Conservation (phyloP, 768 basidiomycete species). For the Boletus patriciae region DNA sequence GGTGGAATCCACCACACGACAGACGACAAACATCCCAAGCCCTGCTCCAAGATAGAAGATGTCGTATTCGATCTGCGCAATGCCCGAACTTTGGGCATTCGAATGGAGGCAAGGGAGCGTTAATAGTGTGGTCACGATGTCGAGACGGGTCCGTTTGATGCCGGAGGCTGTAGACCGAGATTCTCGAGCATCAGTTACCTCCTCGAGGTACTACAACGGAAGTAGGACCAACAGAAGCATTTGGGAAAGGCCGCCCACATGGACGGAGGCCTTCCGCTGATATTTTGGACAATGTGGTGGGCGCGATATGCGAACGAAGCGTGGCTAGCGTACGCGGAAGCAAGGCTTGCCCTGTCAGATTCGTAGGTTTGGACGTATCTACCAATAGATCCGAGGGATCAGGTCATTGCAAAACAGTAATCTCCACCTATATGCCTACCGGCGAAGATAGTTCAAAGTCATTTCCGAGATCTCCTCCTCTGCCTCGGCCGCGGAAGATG, state of each 20-base stretch:
- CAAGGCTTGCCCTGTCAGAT: constrained; percentile 32
- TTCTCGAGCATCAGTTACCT: neutral
- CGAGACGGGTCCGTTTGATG: constrained; percentile 25
- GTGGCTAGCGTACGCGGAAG: constrained; percentile 31
- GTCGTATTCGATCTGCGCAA: constrained; percentile 28
- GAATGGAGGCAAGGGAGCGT: constrained; percentile 28
- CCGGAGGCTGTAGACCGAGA: constrained; percentile 14
- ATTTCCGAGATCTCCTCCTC: constrained; percentile 31
- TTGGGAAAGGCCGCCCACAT: neutral
- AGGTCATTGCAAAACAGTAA: neutral
- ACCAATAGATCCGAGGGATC: constrained; percentile 4
- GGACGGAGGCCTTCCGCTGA: neutral
- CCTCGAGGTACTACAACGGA: neutral
- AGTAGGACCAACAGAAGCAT: constrained; percentile 19
- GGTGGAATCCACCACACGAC: constrained; percentile 16
- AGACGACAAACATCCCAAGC: constrained; percentile 31
- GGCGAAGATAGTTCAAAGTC: constrained; percentile 31
- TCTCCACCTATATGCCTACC: constrained; percentile 19
- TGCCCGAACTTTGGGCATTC: neutral
- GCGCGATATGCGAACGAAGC: constrained; percentile 34
- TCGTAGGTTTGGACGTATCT: constrained; percentile 36
- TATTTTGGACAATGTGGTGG: constrained; percentile 11
- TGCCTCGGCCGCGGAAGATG: constrained; percentile 16
- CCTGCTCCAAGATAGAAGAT: constrained; percentile 30
- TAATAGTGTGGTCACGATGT: constrained; percentile 28